Evolutionary conservation across 1,284 basidiomycete genomes (phyloP).

Genomic region (Blastosporella zonata): DNA sequence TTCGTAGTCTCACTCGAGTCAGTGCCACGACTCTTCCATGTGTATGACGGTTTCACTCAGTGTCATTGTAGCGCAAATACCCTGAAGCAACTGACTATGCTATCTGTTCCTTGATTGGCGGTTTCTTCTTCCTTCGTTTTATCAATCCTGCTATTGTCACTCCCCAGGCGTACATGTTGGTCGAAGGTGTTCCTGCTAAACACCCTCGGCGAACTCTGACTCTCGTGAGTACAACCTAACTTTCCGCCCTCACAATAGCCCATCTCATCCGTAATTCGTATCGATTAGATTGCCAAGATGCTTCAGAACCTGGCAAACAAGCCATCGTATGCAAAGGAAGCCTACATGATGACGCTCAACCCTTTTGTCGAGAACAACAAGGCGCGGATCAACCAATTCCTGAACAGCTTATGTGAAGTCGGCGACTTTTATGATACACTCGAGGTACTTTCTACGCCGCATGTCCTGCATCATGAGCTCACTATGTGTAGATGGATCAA

Average conservation of each 20-base stretch:
- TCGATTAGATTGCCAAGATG: slow-evolving; percentile 93
- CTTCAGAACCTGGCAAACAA: slow-evolving; percentile 99
- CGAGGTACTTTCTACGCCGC: slow-evolving; percentile 60
- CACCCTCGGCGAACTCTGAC: slow-evolving; percentile 95
- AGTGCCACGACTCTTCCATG: slow-evolving; percentile 6
- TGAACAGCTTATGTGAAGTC: slow-evolving; percentile 96
- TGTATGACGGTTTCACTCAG: slow-evolving; percentile 12
- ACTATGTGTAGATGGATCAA: slow-evolving; percentile 83
- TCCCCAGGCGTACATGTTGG: slow-evolving; percentile 99
- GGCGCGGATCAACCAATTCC: slow-evolving; percentile 93
- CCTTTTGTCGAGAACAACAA: slow-evolving; percentile 99
- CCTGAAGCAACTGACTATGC: slow-evolving; percentile 97
- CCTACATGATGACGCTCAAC: slow-evolving; percentile 97
- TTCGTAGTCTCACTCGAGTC: slow-evolving; percentile 91
- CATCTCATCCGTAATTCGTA: background rate
- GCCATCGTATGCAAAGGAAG: slow-evolving; percentile 96
- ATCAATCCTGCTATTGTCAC: slow-evolving; percentile 99
- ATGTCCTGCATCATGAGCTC: slow-evolving; percentile 3
- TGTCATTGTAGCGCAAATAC: slow-evolving; percentile 81
- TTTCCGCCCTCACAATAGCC: background rate
- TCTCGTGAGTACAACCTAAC: slow-evolving; percentile 57
- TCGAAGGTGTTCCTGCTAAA: slow-evolving; percentile 95
- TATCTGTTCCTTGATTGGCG: slow-evolving; percentile 97
- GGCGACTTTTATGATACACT: slow-evolving; percentile 99
- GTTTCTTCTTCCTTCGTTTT: slow-evolving; percentile 99